Evolutionary conservation across 164 flowering plant genomes (phyloP).

Genomic region (Kalanchoe fedtschenkoi): DNA sequence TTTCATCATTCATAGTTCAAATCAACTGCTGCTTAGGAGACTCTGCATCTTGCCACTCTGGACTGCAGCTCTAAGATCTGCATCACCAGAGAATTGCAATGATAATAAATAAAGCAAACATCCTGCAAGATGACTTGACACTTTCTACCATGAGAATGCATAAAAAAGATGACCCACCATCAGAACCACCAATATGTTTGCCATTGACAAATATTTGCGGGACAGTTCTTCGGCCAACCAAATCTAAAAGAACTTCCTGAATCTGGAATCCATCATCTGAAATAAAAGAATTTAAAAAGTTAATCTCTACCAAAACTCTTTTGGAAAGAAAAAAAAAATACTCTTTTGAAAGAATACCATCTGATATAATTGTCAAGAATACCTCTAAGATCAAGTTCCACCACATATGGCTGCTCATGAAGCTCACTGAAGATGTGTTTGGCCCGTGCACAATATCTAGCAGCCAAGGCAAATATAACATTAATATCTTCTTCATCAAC

Average conservation of each 20-base stretch:
- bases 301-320: not conserved
- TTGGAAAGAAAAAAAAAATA: not conserved
- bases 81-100: constrained; percentile 8
- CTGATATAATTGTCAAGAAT: too few species aligned
- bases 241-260: constrained; percentile 71
- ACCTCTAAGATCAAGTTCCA: constrained; percentile 96
- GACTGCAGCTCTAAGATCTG: constrained; percentile 62
- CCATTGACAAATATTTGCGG: constrained; percentile 97
- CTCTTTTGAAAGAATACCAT: not conserved
- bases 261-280: constrained; percentile 79
- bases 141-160: not conserved
- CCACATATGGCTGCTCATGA: constrained; percentile 59
- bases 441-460: constrained; percentile 70
- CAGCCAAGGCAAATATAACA: constrained; percentile 6
- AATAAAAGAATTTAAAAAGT: not conserved
- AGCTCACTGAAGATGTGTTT: constrained; percentile 59
- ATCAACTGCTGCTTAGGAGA: constrained; percentile 28
- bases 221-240: constrained; percentile 72
- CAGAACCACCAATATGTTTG: constrained; percentile 90
- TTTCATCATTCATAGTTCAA: not conserved
- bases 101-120: not conserved
- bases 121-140: too few species aligned
- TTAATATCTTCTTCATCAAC: too few species aligned
- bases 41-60: constrained; percentile 53
- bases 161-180: constrained; percentile 39